Base-by-base conservation (phyloP, 129 eudicot species). In the Artemisia tridentata region DNA sequence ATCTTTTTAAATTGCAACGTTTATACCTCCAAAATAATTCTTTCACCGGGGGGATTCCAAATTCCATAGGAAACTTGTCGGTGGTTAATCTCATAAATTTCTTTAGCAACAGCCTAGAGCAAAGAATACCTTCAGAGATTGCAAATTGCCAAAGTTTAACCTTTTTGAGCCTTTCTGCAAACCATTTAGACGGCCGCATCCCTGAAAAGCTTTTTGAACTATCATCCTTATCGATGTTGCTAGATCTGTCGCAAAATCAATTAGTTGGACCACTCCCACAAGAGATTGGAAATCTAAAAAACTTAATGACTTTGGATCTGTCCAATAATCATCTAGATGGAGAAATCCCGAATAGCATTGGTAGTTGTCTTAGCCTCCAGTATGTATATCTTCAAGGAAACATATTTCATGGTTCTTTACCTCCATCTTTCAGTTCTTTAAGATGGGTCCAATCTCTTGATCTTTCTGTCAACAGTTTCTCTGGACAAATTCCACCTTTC, bases 401-500 rank as follows among this genome's bases (percentile, higher is more conserved):
- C 29, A 63, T 68, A 15, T 80, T 80, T 63, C 46, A 64, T 23
- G 84, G 84, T 25, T 43, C 19, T 0, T 45, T 80, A 56, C 74
- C 80, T 64, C 38, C 20, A 17, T 3, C 70, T 0, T 43, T 75
- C 51, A 50, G 69, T 31, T 46, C 20, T 1, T 64, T 75, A 51
- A 64, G 74, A 71, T 78, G 80, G 3, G 6, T 80, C 17, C 38
- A 11, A 19, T 16, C 16, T 27, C 73, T 80, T 64, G 76, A 80
- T 57, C 80, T 80, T 45, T 80, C 80, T 11, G 52, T 64, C 3
- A 80, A 69, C 74, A 80, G 64, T 58, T 65, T 75, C 14, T 80
- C 84, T 1, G 84, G 80, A 14, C 25, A 75, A 58, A 75, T 75
- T 70, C 84, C 84, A 14, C 54, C 17, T 34, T 80, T 75, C 70